Percentiles rank a stretch among this genome's conserved stretches.
Conservation (phyloP, 768 basidiomycete genomes). For the Pulveroboletus sp. region DNA sequence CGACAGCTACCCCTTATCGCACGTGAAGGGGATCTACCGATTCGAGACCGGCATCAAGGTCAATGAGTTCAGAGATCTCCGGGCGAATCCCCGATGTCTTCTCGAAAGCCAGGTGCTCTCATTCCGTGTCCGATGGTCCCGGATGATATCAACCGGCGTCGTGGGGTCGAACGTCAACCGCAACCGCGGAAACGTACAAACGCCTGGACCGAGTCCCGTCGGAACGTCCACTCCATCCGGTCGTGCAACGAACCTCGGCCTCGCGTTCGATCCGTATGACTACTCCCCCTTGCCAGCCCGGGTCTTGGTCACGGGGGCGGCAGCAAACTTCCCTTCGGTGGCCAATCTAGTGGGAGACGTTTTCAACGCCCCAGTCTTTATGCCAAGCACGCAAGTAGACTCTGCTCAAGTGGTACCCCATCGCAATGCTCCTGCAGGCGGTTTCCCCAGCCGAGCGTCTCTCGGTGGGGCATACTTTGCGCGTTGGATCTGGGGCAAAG, state of each 20-base stretch:
- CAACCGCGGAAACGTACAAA: constrained; percentile 32
- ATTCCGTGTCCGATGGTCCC: constrained; percentile 79
- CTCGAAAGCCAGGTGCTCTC: constrained; percentile 78
- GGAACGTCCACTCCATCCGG: constrained; percentile 15
- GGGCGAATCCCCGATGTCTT: constrained; percentile 84
- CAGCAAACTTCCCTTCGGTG: constrained; percentile 80
- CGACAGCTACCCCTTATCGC: constrained; percentile 69
- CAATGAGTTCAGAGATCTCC: constrained; percentile 81
- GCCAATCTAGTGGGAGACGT: constrained; percentile 77
- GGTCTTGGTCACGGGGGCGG: constrained; percentile 70
- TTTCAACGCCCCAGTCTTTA: constrained; percentile 77
- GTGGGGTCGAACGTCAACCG: constrained; percentile 43
- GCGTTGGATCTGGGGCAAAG: constrained; percentile 82
- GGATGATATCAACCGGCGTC: constrained; percentile 65
- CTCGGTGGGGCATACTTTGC: constrained; percentile 77
- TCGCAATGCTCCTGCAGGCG: constrained; percentile 66
- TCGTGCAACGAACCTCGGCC: constrained; percentile 46
- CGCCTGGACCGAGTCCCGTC: constrained; percentile 26
- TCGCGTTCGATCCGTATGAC: constrained; percentile 80
- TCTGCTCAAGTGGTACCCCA: constrained; percentile 66
- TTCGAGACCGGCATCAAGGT: constrained; percentile 89
- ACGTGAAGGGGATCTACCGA: constrained; percentile 81
- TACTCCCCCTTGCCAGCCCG: constrained; percentile 58
- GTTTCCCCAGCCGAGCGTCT: constrained; percentile 66
- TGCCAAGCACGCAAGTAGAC: constrained; percentile 73